Percentiles rank a stretch among this genome's conserved stretches.
phyloP scores from a whole-genome alignment of 2,329 filamentous ascomycete genomes.

The Pyricularia grisea region DNA sequence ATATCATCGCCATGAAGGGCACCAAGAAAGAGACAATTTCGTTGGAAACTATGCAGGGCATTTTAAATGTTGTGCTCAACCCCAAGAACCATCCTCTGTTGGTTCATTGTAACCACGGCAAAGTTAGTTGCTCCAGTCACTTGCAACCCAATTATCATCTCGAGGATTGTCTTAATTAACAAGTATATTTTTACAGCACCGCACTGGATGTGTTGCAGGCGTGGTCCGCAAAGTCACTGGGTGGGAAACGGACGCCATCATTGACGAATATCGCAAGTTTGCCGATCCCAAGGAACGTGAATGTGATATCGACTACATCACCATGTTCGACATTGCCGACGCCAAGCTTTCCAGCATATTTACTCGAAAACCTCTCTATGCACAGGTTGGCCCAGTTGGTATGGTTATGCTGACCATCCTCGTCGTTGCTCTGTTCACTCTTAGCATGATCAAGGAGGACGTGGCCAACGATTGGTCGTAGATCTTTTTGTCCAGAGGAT shows the following conservation, averaged over 20 bases:
- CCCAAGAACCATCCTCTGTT: constrained; percentile 68
- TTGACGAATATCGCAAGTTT: constrained; percentile 66
- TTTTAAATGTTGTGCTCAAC: constrained; percentile 64
- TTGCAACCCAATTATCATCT: neutral
- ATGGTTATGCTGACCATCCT: constrained; percentile 20
- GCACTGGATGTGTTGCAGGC: constrained; percentile 82
- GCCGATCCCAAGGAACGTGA: constrained; percentile 51
- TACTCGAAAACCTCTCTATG: neutral
- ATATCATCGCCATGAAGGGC: constrained; percentile 70
- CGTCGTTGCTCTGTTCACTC: constrained; percentile 31
- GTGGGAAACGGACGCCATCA: constrained; percentile 51
- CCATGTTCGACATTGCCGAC: constrained; percentile 33
- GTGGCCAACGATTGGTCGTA: neutral
- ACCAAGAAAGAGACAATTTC: constrained; percentile 76
- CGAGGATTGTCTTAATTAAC: constrained; percentile 5
- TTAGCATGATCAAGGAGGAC: constrained; percentile 22
- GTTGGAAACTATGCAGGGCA: constrained; percentile 55
- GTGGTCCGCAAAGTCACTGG: constrained; percentile 65
- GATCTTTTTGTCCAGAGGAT: neutral
- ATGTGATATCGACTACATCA: constrained; percentile 50
- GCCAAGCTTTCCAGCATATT: constrained; percentile 20
- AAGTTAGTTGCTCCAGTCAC: constrained; percentile 31
- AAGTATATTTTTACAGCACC: constrained; percentile 44
- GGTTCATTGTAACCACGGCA: constrained; percentile 90
- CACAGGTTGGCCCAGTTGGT: neutral